Conservation (phyloP, 148 eudicot species). For the Arbutus unedo region DNA sequence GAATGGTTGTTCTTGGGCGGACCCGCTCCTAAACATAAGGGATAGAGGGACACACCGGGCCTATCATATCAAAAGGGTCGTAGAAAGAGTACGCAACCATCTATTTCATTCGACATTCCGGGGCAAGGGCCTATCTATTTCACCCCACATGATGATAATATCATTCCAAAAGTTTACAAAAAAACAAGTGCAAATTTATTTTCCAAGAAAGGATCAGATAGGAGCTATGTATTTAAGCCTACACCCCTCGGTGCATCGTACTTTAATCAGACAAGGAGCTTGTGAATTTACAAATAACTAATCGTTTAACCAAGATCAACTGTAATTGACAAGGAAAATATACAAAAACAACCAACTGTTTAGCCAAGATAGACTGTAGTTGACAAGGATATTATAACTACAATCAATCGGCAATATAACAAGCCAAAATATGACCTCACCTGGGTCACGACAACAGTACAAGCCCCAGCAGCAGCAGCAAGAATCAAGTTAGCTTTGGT, state of each 20-base stretch:
- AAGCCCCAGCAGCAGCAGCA: conserved; percentile 92
- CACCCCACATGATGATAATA: background rate
- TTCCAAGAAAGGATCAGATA: background rate
- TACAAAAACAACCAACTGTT: too few relatives aligned
- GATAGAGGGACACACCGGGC: too few relatives aligned
- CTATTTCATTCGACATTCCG: too few relatives aligned
- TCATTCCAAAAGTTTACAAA: background rate
- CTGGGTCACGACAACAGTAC: conserved; percentile 79
- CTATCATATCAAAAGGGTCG: too few relatives aligned
- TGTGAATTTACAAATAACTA: background rate
- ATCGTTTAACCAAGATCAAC: background rate
- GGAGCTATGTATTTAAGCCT: background rate
- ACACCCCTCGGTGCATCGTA: background rate
- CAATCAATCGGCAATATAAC: background rate
- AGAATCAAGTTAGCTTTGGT: conserved; percentile 78
- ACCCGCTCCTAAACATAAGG: too few relatives aligned
- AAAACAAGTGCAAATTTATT: background rate
- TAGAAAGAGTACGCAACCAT: too few relatives aligned
- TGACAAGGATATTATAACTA: conserved; percentile 2
- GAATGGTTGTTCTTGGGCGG: too few relatives aligned
- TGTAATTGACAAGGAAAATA: background rate
- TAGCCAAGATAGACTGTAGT: background rate
- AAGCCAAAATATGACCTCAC: conserved; percentile 30
- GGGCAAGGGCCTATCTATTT: too few relatives aligned
- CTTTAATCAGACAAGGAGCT: background rate